These are phyloP conservation scores for Candida coleopterorum DNA, from an alignment of 805 yeast genomes.

Conservation along the genomic window DNA sequence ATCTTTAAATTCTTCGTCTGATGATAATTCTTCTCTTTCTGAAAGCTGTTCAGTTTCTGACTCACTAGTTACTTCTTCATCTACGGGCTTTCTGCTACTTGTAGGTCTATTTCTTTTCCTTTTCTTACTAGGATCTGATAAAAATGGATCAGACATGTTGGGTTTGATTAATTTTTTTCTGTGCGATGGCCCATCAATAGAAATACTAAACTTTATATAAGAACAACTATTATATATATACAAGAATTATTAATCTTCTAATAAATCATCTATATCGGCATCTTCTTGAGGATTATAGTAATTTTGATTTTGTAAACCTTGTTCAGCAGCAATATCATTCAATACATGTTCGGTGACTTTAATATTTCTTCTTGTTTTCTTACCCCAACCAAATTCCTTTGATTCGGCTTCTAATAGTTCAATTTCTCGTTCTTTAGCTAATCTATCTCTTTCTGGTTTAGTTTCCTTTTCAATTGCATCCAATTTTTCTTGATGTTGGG, in stretches of 20 bases:
- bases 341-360: conserved; percentile 51
- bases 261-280: conserved; percentile 62
- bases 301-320: conserved; percentile 40
- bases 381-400: conserved; percentile 73
- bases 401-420: conserved; percentile 34
- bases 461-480: conserved; percentile 42
- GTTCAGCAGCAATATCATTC: conserved; percentile 38
- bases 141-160: conserved; percentile 45
- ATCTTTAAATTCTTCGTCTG: conserved; percentile 66
- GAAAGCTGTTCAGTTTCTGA: conserved; percentile 56
- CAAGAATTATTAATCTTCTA: conserved; percentile 43
- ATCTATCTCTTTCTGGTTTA: conserved; percentile 30
- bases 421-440: conserved; percentile 30
- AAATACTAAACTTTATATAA: conserved; percentile 47
- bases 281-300: conserved; percentile 50
- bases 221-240: conserved; percentile 50
- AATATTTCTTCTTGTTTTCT: conserved; percentile 58
- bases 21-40: conserved; percentile 44
- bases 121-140: conserved; percentile 55
- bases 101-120: conserved; percentile 38
- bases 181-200: conserved; percentile 6
- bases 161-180: conserved; percentile 2
- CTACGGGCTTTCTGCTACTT: conserved; percentile 29
- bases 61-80: conserved; percentile 52
- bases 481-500: conserved; percentile 40